These are phyloP conservation scores for Podila epicladia DNA, from an alignment of 192 early-diverging fungal species.

Conservation along the genomic window DNA sequence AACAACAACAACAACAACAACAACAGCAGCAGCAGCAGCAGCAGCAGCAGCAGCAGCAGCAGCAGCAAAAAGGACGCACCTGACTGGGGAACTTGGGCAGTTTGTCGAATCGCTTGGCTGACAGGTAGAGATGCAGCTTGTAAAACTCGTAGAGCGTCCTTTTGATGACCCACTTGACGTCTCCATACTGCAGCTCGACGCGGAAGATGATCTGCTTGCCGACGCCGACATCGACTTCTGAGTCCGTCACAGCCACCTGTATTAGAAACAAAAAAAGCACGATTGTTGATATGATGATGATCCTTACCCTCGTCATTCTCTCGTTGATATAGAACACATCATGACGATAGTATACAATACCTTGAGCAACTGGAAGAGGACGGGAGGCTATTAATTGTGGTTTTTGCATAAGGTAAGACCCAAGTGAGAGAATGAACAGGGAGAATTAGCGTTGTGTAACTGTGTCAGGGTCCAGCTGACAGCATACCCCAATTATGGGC, in stretches of 20 bases:
- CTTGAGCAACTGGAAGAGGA: constrained; percentile 42
- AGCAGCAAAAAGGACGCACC: constrained; percentile 5
- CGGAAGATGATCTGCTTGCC: constrained; percentile 69
- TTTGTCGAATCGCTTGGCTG: constrained; percentile 30
- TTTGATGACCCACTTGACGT: constrained; percentile 80
- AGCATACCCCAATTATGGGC: too few species aligned
- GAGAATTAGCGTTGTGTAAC: neutral
- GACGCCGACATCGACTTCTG: constrained; percentile 41
- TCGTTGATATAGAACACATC: too few species aligned
- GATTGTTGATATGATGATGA: too few species aligned
- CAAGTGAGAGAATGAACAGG: neutral
- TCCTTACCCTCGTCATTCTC: too few species aligned
- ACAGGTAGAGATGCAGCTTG: constrained; percentile 69
- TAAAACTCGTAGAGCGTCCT: constrained; percentile 75
- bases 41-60: too few species aligned
- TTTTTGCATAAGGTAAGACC: neutral
- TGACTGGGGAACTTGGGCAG: constrained; percentile 43
- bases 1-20: too few species aligned
- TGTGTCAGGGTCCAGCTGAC: too few species aligned
- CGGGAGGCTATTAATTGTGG: constrained; percentile 25
- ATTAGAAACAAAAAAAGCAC: neutral
- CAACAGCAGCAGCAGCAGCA: too few species aligned
- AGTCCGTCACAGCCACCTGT: constrained; percentile 61
- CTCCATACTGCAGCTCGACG: constrained; percentile 79
- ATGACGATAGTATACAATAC: neutral